Percentiles rank a stretch among this genome's conserved stretches.
Conservation (phyloP, 306 rosid genomes). For the Urtica urens region DNA sequence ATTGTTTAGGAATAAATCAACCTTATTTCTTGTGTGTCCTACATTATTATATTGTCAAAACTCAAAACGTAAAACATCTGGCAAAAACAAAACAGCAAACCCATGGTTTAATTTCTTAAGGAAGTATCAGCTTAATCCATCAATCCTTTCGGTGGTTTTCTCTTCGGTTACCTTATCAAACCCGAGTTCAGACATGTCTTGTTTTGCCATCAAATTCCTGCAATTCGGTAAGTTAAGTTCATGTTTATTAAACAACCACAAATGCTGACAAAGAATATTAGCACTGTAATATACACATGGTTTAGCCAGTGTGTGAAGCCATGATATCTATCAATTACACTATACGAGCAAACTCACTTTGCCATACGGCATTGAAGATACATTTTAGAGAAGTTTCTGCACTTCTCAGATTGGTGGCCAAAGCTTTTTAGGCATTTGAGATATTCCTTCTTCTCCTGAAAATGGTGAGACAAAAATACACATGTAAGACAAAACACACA, state of each 20-base stretch:
- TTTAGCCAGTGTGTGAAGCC: background rate
- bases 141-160: conserved; percentile 22
- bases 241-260: background rate
- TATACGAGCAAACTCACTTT: conserved; percentile 41
- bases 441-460: conserved; percentile 85
- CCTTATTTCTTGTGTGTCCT: too few species aligned
- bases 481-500: background rate
- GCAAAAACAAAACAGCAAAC: too few species aligned
- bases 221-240: conserved; percentile 19
- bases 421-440: conserved; percentile 62
- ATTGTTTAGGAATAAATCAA: too few species aligned
- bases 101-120: too few species aligned
- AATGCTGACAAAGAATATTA: background rate
- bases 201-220: conserved; percentile 98
- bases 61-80: too few species aligned
- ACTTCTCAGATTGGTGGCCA: conserved; percentile 62
- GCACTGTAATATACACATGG: too few species aligned
- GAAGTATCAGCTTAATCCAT: conserved; percentile 16
- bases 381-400: conserved; percentile 67
- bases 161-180: conserved; percentile 31
- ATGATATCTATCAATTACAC: background rate
- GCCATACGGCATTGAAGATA: conserved; percentile 86
- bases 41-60: too few species aligned
- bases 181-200: conserved; percentile 90
- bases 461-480: conserved; percentile 5